These are phyloP conservation scores for Euphorbia tirucalli DNA, from an alignment of 345 rosid species.

Conservation along the genomic window DNA sequence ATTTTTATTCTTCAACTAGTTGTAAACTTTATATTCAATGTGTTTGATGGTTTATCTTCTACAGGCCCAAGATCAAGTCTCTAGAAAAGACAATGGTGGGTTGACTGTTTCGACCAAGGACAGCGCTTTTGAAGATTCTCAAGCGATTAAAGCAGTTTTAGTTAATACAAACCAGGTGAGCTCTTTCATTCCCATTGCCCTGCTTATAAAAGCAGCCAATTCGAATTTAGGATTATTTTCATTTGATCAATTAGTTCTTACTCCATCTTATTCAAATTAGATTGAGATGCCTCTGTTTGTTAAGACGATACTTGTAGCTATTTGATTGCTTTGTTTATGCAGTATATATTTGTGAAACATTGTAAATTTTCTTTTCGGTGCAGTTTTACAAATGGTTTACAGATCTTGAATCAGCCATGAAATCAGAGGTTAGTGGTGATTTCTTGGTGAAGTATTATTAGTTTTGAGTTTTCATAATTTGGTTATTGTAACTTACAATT, in stretches of 20 bases:
- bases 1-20: neutral
- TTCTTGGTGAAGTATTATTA: conserved; percentile 21
- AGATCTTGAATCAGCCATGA: conserved; percentile 97
- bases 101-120: conserved; percentile 51
- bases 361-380: neutral
- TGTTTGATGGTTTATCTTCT: conserved; percentile 1
- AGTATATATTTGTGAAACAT: neutral
- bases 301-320: neutral
- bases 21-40: neutral
- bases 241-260: too few species aligned
- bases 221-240: too few species aligned
- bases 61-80: conserved; percentile 61
- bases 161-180: conserved; percentile 80
- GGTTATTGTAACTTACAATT: conserved; percentile 17
- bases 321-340: neutral
- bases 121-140: conserved; percentile 48
- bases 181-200: neutral
- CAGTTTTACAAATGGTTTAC: conserved; percentile 99
- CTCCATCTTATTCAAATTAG: neutral
- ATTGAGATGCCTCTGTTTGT: neutral
- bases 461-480: conserved; percentile 8
- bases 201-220: neutral
- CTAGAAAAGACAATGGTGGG: conserved; percentile 54
- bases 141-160: conserved; percentile 70
- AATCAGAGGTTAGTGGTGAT: conserved; percentile 78